Conservation (phyloP, 805 yeast genomes). For the Lachancea mirantina region DNA sequence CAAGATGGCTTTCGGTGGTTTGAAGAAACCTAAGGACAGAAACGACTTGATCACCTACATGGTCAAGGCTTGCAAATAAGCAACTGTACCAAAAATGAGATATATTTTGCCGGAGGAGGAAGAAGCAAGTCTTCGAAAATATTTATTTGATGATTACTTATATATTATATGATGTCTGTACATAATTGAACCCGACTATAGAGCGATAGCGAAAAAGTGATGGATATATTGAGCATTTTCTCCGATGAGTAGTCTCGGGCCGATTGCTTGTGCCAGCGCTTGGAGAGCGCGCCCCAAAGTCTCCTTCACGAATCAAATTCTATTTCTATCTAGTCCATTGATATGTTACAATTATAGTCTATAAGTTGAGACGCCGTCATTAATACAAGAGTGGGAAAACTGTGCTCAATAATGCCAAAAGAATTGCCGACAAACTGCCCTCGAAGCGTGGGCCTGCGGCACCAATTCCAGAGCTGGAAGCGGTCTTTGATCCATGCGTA, state of each 20-base stretch:
- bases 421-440: too few species aligned
- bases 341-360: too few species aligned
- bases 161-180: slow-evolving; percentile 3
- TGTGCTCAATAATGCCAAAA: too few species aligned
- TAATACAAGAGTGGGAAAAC: too few species aligned
- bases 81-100: neutral
- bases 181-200: slow-evolving; percentile 2
- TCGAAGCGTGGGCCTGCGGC: slow-evolving; percentile 10
- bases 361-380: too few species aligned
- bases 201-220: neutral
- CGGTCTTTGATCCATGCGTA: slow-evolving; percentile 6
- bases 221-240: too few species aligned
- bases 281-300: too few species aligned
- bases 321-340: too few species aligned
- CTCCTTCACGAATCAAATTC: too few species aligned
- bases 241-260: too few species aligned
- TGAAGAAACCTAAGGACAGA: slow-evolving; percentile 98
- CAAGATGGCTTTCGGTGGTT: slow-evolving; percentile 99
- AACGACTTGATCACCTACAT: slow-evolving; percentile 91
- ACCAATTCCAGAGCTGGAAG: slow-evolving; percentile 8
- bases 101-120: neutral
- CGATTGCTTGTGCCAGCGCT: too few species aligned
- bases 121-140: too few species aligned
- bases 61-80: slow-evolving; percentile 44
- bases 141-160: slow-evolving; percentile 1